Evolutionary conservation across 495 filamentous ascomycete species (phyloP).

Genomic region (Aspergillus sclerotioniger): DNA sequence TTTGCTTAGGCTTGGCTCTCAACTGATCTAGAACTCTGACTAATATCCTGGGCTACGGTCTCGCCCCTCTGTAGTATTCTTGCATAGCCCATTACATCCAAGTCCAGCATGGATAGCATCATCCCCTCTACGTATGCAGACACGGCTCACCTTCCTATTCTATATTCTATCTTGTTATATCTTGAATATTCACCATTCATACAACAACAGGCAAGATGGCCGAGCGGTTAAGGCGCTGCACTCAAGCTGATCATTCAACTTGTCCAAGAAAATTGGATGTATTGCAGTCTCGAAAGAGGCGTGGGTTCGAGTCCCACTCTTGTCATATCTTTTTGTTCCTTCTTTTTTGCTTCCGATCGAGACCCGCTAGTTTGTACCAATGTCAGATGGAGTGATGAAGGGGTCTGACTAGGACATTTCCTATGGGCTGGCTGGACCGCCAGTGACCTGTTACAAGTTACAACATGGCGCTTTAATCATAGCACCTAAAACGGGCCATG

Average conservation of each 20-base stretch:
- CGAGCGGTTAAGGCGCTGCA: slow-evolving; percentile 5
- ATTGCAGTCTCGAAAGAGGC: slow-evolving; percentile 17
- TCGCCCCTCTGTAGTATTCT: too few relatives aligned
- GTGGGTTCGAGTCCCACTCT: slow-evolving; percentile 44
- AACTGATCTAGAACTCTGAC: too few relatives aligned
- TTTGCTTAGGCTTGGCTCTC: too few relatives aligned
- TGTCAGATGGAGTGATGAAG: neutral
- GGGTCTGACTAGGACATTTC: too few relatives aligned
- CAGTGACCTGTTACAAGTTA: too few relatives aligned
- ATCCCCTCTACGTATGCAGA: too few relatives aligned
- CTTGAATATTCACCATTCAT: neutral
- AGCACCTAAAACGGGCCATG: neutral
- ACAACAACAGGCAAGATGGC: slow-evolving; percentile 2
- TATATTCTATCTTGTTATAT: too few relatives aligned
- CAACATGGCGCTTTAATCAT: neutral
- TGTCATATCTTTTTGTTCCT: slow-evolving; percentile 28
- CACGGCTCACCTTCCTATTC: too few relatives aligned
- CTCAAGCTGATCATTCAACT: neutral
- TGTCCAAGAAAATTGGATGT: neutral
- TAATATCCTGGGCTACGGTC: too few relatives aligned
- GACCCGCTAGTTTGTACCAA: neutral
- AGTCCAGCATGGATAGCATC: too few relatives aligned
- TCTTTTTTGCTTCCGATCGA: neutral
- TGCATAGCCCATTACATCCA: too few relatives aligned
- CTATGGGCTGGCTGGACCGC: too few relatives aligned